These are phyloP conservation scores for Calonectria pteridis DNA, from an alignment of 2,329 filamentous ascomycete genomes.

Conservation along the genomic window DNA sequence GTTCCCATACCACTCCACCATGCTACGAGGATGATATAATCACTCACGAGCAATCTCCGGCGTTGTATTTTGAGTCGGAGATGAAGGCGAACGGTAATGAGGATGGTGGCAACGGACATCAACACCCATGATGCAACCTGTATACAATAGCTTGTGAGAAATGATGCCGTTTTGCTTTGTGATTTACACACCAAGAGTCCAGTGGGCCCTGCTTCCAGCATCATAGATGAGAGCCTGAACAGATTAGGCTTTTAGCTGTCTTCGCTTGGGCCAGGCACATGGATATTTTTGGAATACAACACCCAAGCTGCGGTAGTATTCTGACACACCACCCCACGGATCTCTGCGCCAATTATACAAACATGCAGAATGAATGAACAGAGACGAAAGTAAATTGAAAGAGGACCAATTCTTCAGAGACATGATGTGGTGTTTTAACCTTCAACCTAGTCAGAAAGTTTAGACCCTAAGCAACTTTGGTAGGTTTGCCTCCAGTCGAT, in stretches of 20 bases:
- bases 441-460: background rate
- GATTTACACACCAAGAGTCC: background rate
- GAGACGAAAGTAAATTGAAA: background rate
- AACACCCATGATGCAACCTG: background rate
- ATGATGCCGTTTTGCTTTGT: background rate
- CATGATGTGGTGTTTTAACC: background rate
- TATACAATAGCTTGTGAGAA: background rate
- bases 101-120: background rate
- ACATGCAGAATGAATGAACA: background rate
- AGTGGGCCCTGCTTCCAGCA: background rate
- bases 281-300: background rate
- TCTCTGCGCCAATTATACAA: background rate
- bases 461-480: too few relatives aligned
- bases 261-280: background rate
- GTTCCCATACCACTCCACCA: background rate
- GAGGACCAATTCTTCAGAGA: background rate
- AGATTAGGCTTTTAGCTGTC: background rate
- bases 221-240: background rate
- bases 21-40: background rate
- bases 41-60: background rate
- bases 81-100: background rate
- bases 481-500: background rate
- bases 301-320: background rate
- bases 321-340: background rate
- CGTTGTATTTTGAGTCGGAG: background rate